Evolutionary conservation across 2,329 filamentous ascomycete genomes (phyloP), one percentile per base, ranked within the genome.

Genomic region (Diplodia scrobiculata): DNA sequence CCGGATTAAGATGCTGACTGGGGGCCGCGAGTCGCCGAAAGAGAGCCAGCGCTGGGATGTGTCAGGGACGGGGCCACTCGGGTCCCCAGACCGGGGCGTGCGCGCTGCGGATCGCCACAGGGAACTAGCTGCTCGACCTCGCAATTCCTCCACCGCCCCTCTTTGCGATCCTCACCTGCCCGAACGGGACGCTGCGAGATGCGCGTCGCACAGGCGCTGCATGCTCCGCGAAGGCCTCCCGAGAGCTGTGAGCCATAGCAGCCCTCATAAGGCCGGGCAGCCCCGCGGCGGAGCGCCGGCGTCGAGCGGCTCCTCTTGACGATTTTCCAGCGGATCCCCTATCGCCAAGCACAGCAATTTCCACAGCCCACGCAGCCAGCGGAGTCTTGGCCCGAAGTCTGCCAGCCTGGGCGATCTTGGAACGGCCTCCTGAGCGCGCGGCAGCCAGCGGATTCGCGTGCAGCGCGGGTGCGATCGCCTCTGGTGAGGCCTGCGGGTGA

Each of bases 281-380:
- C 54, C 54, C 29, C 54, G 54, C 36, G 21, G n/a, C 3, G 21
- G 25, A 45, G 54, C 25, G 38, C 11, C n/a, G 14, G 36, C 17
- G 55, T 32, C 17, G 36, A 60, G 38, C 13, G 10, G 38, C 32
- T 48, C 41, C 19, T 60, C 55, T 60, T 29, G 54, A 45, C 54
- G 34, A 41, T 17, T 54, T 38, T 38, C 29, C 36, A 41, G 54
- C 54, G 21, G 34, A 5, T 58, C 55, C 55, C 55, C 55, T 48
- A 60, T 60, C 55, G 55, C 55, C 55, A 60, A 60, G 55, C 55
- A 32, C 55, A 47, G 55, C 55, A 60, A 60, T 60, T 60, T 60
- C 55, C 55, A 60, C 55, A 60, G 55, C 55, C 32, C 55, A 38
- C 55, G 38, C 54, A 17, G 38, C 34, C 54, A 36, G 54, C 54